Base-by-base conservation (phyloP, 345 rosid species). In the Aegle marmelos region DNA sequence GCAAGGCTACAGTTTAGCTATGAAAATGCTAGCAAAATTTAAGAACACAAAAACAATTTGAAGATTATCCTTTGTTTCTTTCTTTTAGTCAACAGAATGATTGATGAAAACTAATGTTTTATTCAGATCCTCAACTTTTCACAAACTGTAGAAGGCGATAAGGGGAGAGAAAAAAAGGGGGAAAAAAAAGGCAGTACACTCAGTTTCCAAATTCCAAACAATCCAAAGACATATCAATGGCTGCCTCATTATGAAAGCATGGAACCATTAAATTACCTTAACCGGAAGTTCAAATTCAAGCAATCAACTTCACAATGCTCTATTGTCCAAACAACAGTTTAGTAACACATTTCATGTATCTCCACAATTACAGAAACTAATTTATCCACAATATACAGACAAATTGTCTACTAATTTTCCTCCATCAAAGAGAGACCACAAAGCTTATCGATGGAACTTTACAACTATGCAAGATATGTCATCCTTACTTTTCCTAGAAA, bases 391-490 rank as follows among this genome's bases (percentile, higher is more conserved):
- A 21, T 75, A 81, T 75, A 69, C 76, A 77, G 36, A 73, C 83
- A 62, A 0, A n/a, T 33, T 54, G 21, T 76, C 68, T 16, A 36
- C 45, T 21, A 68, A 36, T 22, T 62, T 63, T 66, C 70, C 53
- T 74, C 59, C 69, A 54, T 54, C 39, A 31, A 56, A n/a, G 8
- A 71, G 31, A 62, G 48, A 14, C 22, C 14, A 34, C 50, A 22
- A 70, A 56, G 21, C 57, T 13, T 31, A 68, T 80, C 81, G 88
- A 41, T 85, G 94, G 68, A 95, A 90, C 82, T 82, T 88, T 34
- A 95, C 97, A 79, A 95, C 94, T 68, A 95, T 83, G 88, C 98
- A 95, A 11, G 98, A 95, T 75, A 95, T 93, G 82, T 95, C 98
- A 76, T 95, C 98, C 87, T 89, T 93, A 80, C 98, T 93, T 78